Evolutionary conservation across 345 rosid species (phyloP).

Genomic region (Abelmoschus esculentus): DNA sequence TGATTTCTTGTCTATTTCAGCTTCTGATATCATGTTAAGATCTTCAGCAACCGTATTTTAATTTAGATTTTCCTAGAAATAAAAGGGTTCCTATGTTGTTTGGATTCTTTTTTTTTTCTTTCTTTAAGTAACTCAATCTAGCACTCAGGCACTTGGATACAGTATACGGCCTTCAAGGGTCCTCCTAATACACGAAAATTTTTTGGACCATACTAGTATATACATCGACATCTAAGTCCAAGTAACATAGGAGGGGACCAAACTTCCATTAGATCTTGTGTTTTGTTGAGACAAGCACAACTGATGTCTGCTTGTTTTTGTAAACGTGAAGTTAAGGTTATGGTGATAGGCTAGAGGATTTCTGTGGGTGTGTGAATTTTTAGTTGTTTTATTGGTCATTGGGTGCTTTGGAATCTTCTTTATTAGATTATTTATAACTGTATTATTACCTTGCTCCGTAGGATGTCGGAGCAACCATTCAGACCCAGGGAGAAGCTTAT

Average conservation of each 20-base stretch:
- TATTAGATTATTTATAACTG: neutral
- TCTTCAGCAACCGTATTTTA: neutral
- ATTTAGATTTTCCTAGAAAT: neutral
- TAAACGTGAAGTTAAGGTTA: neutral
- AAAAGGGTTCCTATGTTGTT: no score
- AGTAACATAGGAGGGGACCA: neutral
- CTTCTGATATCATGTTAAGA: neutral
- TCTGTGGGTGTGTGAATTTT: no score
- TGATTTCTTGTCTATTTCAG: neutral
- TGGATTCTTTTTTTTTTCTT: no score
- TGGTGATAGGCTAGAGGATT: neutral
- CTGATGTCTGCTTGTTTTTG: neutral
- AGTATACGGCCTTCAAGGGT: no score
- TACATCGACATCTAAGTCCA: no score
- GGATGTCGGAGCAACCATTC: slow-evolving; percentile 70
- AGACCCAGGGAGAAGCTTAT: slow-evolving; percentile 77
- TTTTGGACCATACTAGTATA: no score
- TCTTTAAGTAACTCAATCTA: no score
- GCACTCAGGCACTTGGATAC: no score
- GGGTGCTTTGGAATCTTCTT: neutral
- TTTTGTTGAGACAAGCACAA: neutral
- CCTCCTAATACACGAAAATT: no score
- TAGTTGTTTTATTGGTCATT: neutral
- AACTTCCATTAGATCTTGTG: neutral
- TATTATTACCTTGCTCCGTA: slow-evolving; percentile 12